phyloP scores from a whole-genome alignment of 768 basidiomycete genomes.

The Lactarius psammicola region DNA sequence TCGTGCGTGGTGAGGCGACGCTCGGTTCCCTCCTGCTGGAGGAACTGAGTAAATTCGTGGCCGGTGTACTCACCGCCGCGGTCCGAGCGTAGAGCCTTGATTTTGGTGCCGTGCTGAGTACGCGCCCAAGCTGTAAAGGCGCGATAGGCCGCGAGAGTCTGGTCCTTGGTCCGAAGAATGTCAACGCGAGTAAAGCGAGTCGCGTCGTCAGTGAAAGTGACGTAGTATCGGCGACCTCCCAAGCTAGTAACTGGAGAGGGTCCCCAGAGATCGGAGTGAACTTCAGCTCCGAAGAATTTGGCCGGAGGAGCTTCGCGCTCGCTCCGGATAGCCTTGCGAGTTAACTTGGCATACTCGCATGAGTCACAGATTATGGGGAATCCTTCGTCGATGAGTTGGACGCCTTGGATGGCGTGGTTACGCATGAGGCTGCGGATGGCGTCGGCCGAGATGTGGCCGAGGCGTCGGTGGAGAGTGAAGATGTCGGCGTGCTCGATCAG shows the following conservation, averaged over 20 bases:
- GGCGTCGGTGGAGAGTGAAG: background rate
- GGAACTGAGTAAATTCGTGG: background rate
- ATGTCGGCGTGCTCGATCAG: background rate
- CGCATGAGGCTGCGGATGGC: slow-evolving; percentile 30
- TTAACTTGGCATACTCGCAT: background rate
- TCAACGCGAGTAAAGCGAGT: background rate
- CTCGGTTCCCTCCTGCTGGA: too few relatives aligned
- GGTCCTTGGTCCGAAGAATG: background rate
- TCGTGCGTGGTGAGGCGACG: background rate
- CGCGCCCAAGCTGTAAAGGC: background rate
- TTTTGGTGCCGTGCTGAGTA: background rate
- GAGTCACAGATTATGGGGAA: slow-evolving; percentile 39
- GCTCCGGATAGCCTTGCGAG: background rate
- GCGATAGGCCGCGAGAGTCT: background rate
- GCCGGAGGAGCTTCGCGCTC: background rate
- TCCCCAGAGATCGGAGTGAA: slow-evolving; percentile 8
- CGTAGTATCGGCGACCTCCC: background rate
- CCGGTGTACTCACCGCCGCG: background rate
- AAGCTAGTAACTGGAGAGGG: background rate
- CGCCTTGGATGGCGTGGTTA: background rate
- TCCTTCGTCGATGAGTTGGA: background rate
- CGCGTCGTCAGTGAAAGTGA: background rate
- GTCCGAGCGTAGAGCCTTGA: background rate
- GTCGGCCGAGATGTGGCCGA: slow-evolving; percentile 23
- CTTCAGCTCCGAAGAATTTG: background rate